Conservation (phyloP, 2,329 filamentous ascomycete species). For the Scleromitrula shiraiana region DNA sequence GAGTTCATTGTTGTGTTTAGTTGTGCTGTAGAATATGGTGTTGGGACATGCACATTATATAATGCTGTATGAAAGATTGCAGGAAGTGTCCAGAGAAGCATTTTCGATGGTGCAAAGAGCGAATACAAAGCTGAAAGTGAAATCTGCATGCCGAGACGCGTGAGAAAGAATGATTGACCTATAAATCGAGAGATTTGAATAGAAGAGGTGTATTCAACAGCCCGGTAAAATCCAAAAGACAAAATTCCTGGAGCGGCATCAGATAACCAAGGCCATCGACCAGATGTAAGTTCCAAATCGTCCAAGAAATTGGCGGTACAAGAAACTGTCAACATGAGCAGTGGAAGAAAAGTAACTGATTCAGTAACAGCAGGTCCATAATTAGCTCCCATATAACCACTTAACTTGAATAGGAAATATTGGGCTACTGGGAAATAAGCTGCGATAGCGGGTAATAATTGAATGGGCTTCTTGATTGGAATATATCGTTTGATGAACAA, state of each 20-base stretch:
- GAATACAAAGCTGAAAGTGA: slow-evolving; percentile 58
- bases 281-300: slow-evolving; percentile 43
- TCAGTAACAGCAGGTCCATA: slow-evolving; percentile 74
- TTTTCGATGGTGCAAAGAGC: slow-evolving; percentile 58
- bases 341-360: slow-evolving; percentile 60
- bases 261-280: slow-evolving; percentile 46
- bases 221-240: slow-evolving; percentile 57
- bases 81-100: slow-evolving; percentile 60
- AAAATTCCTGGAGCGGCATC: slow-evolving; percentile 59
- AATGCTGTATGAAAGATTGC: slow-evolving; percentile 63
- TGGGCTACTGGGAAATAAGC: slow-evolving; percentile 69
- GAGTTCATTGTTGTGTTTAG: slow-evolving; percentile 59
- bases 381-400: slow-evolving; percentile 55
- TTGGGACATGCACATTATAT: slow-evolving; percentile 66
- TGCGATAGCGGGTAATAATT: slow-evolving; percentile 63
- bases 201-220: slow-evolving; percentile 30
- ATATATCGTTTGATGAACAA: slow-evolving; percentile 43
- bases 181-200: slow-evolving; percentile 42
- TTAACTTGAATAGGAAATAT: slow-evolving; percentile 60
- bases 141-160: slow-evolving; percentile 65
- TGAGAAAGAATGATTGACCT: slow-evolving; percentile 56
- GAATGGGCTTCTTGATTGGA: slow-evolving; percentile 37
- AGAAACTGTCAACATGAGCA: slow-evolving; percentile 56
- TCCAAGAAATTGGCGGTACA: slow-evolving; percentile 59
- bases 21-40: slow-evolving; percentile 47